Conservation (phyloP, 257 asterid genomes). For the Solanum piurae region DNA sequence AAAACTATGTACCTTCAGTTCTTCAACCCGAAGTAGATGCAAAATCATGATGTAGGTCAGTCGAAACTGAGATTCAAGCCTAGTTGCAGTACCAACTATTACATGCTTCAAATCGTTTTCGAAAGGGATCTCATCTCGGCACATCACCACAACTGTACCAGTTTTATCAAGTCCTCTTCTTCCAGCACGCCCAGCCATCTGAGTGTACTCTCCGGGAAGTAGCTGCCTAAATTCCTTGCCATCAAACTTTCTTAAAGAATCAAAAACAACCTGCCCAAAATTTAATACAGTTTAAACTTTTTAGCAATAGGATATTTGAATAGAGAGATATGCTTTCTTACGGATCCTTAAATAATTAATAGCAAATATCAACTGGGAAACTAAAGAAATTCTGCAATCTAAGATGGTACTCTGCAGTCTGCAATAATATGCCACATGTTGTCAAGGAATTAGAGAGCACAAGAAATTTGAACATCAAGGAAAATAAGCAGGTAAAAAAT, state of each 20-base stretch:
- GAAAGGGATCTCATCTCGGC: slow-evolving; percentile 90
- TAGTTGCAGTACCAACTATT: slow-evolving; percentile 85
- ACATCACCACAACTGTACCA: slow-evolving; percentile 85
- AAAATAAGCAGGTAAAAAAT: not conserved
- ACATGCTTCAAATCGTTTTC: slow-evolving; percentile 68
- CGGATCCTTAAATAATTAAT: not conserved
- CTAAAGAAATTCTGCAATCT: not conserved
- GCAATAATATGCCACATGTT: not conserved
- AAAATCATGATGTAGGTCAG: slow-evolving; percentile 94
- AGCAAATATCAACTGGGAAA: not conserved
- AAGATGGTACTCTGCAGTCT: not conserved
- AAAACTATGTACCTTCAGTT: slow-evolving; percentile 62
- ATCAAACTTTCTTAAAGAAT: slow-evolving; percentile 80
- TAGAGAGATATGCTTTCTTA: not conserved
- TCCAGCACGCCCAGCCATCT: slow-evolving; percentile 99
- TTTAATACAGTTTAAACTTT: not conserved
- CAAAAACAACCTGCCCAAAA: slow-evolving; percentile 84
- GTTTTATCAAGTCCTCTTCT: slow-evolving; percentile 97
- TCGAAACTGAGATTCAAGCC: slow-evolving; percentile 94
- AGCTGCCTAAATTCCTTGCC: slow-evolving; percentile 86
- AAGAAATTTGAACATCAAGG: not conserved
- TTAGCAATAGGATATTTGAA: not conserved
- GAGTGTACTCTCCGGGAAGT: slow-evolving; percentile 98
- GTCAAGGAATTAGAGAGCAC: not conserved
- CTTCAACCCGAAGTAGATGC: slow-evolving; percentile 98